Evolutionary conservation across 2,329 filamentous ascomycete species (phyloP), one percentile per base, ranked within the genome.

Genomic region (Waltergamsia citrina): DNA sequence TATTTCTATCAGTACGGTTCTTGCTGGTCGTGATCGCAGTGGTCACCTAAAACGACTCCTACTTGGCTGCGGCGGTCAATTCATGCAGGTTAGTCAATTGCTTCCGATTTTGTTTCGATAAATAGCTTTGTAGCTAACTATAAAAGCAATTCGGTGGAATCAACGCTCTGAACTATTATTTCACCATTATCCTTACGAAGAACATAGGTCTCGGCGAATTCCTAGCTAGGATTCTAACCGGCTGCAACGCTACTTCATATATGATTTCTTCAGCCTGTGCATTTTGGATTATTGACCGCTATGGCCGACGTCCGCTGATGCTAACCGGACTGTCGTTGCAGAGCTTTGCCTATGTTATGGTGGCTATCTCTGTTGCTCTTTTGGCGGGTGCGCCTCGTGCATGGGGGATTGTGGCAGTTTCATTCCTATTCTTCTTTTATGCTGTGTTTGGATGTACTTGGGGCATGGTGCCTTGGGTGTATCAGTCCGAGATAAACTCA

Each of bases 141-240:
- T 25, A 5, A 15, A 15, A 33, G 32, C 38, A 46, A 19, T 45
- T 49, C 17, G 45, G 44, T 23, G 48, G 48, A 4, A 49, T 51
- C 33, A 51, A 51, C 40, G 43, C 50, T 34, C 49, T 50, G 27
- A 50, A 46, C 10, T 51, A 51, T 38, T 51, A 51, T 36, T 40
- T 41, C 15, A 43, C 44, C 20, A 46, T 43, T 35, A 30, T 36
- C 34, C 32, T 36, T 8, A 39, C 38, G 3, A 32, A 35, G 20
- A 27, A 33, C n/a, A 27, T 38, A 3, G 36, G 28, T 23, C 21
- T 38, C 7, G 22, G 20, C 16, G 36, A 38, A 14, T 15, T 32
- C n/a, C 33, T 34, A 31, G 37, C n/a, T 32, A 33, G 30, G 11
- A 37, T 43, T 10, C 29, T 43, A 4, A 37, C 41, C 9, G 41